Conservation (phyloP, 495 filamentous ascomycete species). For the Tuber indicum region DNA sequence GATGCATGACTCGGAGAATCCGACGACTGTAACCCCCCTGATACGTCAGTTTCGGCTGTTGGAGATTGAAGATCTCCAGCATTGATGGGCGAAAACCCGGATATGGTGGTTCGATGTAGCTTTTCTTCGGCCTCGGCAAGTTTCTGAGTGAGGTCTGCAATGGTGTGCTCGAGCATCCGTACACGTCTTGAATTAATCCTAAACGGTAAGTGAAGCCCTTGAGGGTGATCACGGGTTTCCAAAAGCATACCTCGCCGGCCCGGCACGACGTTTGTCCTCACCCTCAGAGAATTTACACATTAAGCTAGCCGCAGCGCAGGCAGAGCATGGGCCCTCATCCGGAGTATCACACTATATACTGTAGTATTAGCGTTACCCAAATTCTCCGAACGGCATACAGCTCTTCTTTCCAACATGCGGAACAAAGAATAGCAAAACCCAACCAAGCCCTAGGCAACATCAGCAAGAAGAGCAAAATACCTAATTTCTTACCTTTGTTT, state of each 20-base stretch:
- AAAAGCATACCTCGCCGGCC: slow-evolving; percentile 37
- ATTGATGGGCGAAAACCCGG: background rate
- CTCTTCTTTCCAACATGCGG: background rate
- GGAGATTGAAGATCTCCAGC: background rate
- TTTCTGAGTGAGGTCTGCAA: slow-evolving; percentile 34
- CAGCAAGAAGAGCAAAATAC: background rate
- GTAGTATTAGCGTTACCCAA: background rate
- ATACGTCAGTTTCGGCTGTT: background rate
- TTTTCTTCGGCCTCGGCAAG: slow-evolving; percentile 31
- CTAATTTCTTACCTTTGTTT: slow-evolving; percentile 35
- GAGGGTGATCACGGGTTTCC: background rate
- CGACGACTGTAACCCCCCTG: background rate
- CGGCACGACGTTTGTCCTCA: slow-evolving; percentile 38
- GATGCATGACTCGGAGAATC: background rate
- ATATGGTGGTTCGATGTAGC: slow-evolving; percentile 15
- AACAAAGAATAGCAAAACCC: slow-evolving; percentile 4
- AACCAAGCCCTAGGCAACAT: background rate
- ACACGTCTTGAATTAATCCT: slow-evolving; percentile 27
- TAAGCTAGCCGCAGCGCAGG: slow-evolving; percentile 38
- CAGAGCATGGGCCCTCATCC: slow-evolving; percentile 38
- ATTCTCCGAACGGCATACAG: background rate
- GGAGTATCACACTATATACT: slow-evolving; percentile 39
- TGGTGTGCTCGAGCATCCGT: slow-evolving; percentile 29
- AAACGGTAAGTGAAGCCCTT: slow-evolving; percentile 1
- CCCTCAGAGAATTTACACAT: slow-evolving; percentile 42